These are phyloP conservation scores for Lachnellula cervina DNA, from an alignment of 2,329 filamentous ascomycete species.

Conservation along the genomic window DNA sequence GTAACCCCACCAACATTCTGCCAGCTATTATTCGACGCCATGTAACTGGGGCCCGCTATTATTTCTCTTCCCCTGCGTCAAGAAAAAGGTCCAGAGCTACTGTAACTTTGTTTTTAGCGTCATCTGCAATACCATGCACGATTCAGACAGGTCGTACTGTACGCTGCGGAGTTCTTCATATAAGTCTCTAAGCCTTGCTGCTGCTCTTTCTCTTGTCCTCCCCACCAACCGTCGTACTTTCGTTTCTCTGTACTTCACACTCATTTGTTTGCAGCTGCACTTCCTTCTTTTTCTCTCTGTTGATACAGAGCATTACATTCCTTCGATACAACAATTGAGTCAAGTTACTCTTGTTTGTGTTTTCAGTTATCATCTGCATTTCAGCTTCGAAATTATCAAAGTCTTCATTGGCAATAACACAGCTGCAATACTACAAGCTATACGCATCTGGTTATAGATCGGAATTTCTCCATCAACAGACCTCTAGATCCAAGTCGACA, in stretches of 20 bases:
- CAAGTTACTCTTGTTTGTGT: slow-evolving; percentile 24
- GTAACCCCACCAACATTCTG: not conserved
- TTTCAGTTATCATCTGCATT: slow-evolving; percentile 7
- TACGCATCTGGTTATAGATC: slow-evolving; percentile 7
- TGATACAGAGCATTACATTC: slow-evolving; percentile 27
- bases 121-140: not conserved
- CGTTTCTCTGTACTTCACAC: slow-evolving; percentile 16
- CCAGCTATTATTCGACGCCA: not conserved
- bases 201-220: slow-evolving; percentile 5
- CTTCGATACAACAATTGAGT: slow-evolving; percentile 23
- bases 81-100: not conserved
- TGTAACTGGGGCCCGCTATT: not conserved
- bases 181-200: slow-evolving; percentile 1
- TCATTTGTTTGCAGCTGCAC: slow-evolving; percentile 17
- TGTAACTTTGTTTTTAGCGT: not conserved
- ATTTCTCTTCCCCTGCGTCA: not conserved
- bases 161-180: not conserved
- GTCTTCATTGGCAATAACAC: slow-evolving; percentile 12
- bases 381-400: slow-evolving; percentile 24
- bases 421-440: slow-evolving; percentile 19
- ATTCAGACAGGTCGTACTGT: not conserved
- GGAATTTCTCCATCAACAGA: not conserved
- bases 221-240: slow-evolving; percentile 6
- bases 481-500: slow-evolving; percentile 13
- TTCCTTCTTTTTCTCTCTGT: slow-evolving; percentile 24